A percentile compares a stretch with the other conserved stretches of the same genome.
Conservation (phyloP, 345 rosid genomes). For the Luvunga scandens region DNA sequence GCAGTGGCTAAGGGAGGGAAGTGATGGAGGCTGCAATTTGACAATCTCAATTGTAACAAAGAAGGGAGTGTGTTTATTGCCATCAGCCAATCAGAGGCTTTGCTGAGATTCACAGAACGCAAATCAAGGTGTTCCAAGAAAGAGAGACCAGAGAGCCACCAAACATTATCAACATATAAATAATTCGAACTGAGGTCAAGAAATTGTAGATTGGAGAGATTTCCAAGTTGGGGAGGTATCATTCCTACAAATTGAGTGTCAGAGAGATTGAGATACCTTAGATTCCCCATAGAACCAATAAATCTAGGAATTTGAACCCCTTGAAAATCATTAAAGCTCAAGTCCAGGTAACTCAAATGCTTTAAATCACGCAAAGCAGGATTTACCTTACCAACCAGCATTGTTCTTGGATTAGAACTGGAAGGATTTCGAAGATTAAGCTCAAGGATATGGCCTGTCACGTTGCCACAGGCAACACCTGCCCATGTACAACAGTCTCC, state of each 20-base stretch:
- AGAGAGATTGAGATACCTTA: slow-evolving; percentile 3
- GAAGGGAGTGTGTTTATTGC: neutral
- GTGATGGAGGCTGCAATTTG: neutral
- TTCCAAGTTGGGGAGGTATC: slow-evolving; percentile 3
- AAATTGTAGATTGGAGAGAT: neutral
- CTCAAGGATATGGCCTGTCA: no score
- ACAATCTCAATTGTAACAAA: neutral
- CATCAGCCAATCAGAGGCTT: neutral
- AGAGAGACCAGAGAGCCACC: neutral
- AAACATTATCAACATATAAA: neutral
- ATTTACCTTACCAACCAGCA: no score
- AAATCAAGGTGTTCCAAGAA: neutral
- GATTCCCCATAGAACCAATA: neutral
- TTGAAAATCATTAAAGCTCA: slow-evolving; percentile 7
- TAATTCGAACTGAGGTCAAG: neutral
- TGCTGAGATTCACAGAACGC: neutral
- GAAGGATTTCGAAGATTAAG: no score
- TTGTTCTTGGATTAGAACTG: no score
- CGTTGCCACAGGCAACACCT: no score
- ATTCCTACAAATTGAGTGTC: neutral
- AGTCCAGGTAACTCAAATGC: slow-evolving; percentile 13
- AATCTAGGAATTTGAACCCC: slow-evolving; percentile 13
- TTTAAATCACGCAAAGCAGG: no score
- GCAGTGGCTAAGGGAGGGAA: no score
- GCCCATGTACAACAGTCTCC: no score